These are phyloP conservation scores for Colletotrichum cereale DNA, from an alignment of 2,329 filamentous ascomycete genomes.

Conservation along the genomic window DNA sequence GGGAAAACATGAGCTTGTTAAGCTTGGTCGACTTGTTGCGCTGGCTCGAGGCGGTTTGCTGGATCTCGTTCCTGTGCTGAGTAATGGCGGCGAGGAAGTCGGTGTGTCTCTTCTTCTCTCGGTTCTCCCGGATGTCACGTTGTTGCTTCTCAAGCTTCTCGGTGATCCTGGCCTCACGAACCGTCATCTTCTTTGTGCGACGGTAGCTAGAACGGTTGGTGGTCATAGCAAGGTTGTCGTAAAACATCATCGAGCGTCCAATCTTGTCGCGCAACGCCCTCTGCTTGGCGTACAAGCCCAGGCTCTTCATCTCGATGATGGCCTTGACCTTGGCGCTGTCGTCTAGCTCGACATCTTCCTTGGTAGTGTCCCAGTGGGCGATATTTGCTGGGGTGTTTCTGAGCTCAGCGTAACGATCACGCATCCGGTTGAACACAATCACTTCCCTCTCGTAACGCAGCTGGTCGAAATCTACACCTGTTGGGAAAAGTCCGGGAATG, in stretches of 20 bases:
- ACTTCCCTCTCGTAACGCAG: constrained; percentile 88
- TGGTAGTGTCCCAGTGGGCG: constrained; percentile 85
- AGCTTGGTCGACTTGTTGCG: constrained; percentile 85
- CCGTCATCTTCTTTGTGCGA: constrained; percentile 95
- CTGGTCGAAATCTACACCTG: constrained; percentile 88
- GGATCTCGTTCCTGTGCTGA: constrained; percentile 83
- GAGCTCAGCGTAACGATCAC: constrained; percentile 84
- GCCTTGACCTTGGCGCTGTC: constrained; percentile 89
- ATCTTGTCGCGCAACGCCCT: constrained; percentile 87
- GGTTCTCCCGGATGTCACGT: constrained; percentile 92
- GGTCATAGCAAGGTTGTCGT: constrained; percentile 96
- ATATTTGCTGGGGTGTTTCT: constrained; percentile 88
- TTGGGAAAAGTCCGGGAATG: constrained; percentile 89
- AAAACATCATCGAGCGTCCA: constrained; percentile 91
- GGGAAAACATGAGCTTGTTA: constrained; percentile 86
- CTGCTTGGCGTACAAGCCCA: constrained; percentile 90
- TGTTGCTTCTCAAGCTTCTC: constrained; percentile 99
- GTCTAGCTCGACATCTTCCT: constrained; percentile 76
- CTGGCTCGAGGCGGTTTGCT: constrained; percentile 74
- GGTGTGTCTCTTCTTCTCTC: constrained; percentile 96
- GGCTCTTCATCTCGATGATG: constrained; percentile 94
- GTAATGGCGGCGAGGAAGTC: constrained; percentile 92
- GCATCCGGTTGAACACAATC: constrained; percentile 90
- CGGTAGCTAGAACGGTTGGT: constrained; percentile 92
- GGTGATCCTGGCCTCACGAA: constrained; percentile 95